phyloP scores from a whole-genome alignment of 106 monocot species.

The Dendrobium chrysotoxum region DNA sequence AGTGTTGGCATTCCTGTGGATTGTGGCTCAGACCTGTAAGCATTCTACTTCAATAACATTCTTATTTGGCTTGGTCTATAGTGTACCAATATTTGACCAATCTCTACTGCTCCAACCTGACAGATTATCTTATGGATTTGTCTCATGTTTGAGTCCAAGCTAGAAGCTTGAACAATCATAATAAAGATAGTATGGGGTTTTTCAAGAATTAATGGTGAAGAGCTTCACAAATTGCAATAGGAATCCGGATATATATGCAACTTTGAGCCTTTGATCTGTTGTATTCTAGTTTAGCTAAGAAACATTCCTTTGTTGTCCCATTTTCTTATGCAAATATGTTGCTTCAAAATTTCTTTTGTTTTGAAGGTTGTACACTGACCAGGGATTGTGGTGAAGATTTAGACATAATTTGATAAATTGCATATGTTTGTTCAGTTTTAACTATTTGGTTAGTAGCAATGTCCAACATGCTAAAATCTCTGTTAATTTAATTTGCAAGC shows the following conservation, averaged over 20 bases:
- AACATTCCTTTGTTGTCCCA: too few species aligned
- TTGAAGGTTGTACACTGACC: not conserved
- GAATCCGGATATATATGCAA: not conserved
- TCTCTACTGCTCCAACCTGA: not conserved
- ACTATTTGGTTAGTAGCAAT: not conserved
- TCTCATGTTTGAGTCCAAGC: not conserved
- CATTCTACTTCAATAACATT: not conserved
- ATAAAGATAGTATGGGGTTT: not conserved
- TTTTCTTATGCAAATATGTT: not conserved
- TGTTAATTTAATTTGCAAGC: not conserved
- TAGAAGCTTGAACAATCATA: not conserved
- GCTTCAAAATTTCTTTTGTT: not conserved
- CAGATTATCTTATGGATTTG: not conserved
- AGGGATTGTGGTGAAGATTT: not conserved
- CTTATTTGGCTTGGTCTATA: not conserved
- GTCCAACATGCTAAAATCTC: not conserved
- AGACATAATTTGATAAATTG: not conserved
- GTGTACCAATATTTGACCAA: not conserved
- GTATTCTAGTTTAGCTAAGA: not conserved
- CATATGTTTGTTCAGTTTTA: not conserved
- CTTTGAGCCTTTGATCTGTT: not conserved
- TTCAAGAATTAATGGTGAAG: not conserved
- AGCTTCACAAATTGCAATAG: not conserved
- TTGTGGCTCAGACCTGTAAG: too few species aligned
- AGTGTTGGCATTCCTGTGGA: too few species aligned